Evolutionary conservation across 2,329 filamentous ascomycete species (phyloP).

Genomic region (Exophiala mesophila): DNA sequence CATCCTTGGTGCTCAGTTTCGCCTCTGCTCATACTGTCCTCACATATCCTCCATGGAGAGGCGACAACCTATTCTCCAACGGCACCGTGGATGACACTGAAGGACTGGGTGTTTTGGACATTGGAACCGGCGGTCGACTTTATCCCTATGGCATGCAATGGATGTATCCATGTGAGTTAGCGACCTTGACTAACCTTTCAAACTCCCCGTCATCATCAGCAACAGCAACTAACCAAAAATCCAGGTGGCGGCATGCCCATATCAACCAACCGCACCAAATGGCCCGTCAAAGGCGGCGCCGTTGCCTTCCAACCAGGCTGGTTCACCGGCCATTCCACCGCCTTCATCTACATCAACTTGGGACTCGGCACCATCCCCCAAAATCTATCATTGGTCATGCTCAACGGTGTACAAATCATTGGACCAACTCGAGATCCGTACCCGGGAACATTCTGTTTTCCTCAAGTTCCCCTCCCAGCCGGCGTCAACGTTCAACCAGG

Average conservation of each 20-base stretch:
- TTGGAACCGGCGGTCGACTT: constrained; percentile 40
- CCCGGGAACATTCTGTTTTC: constrained; percentile 80
- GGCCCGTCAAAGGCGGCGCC: constrained; percentile 85
- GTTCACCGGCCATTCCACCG: constrained; percentile 83
- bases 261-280: constrained; percentile 80
- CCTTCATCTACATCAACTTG: constrained; percentile 85
- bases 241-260: constrained; percentile 77
- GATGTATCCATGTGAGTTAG: constrained; percentile 80
- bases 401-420: constrained; percentile 73
- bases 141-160: constrained; percentile 92
- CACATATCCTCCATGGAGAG: constrained; percentile 80
- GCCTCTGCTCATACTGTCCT: constrained; percentile 66
- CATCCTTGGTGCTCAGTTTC: constrained; percentile 35
- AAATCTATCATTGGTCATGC: constrained; percentile 84
- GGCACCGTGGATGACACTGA: constrained; percentile 48
- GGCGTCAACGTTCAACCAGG: constrained; percentile 68
- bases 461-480: constrained; percentile 77
- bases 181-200: constrained; percentile 1
- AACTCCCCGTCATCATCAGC: constrained; percentile 12
- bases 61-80: constrained; percentile 78
- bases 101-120: constrained; percentile 44
- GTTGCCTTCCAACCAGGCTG: constrained; percentile 88
- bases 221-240: no score
- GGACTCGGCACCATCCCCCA: constrained; percentile 74
- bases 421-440: constrained; percentile 82